A percentile compares a stretch with the other conserved stretches of the same genome.
Conservation (phyloP, 345 rosid species). For the Brassica incana region DNA sequence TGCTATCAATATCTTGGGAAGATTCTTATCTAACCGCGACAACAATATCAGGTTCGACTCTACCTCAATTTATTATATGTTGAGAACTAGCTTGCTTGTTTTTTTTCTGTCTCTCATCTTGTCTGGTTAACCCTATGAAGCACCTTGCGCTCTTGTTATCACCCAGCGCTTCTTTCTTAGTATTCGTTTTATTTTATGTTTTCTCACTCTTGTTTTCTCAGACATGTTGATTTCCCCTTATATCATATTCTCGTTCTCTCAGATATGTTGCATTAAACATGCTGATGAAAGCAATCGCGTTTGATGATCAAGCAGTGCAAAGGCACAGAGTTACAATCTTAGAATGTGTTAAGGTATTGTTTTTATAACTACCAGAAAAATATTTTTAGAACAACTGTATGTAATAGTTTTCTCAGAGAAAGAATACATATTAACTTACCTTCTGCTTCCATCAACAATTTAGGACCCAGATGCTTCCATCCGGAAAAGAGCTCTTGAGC, state of each 20-base stretch:
- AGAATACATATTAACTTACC: conserved; percentile 27
- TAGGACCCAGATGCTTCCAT: conserved; percentile 99
- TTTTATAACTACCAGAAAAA: conserved; percentile 11
- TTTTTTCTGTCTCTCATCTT: background rate
- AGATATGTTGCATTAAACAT: conserved; percentile 97
- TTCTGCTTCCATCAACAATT: conserved; percentile 38
- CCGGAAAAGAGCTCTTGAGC: conserved; percentile 95
- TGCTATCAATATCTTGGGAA: conserved; percentile 97
- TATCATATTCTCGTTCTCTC: conserved; percentile 30
- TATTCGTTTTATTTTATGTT: conserved; percentile 25
- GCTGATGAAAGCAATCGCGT: conserved; percentile 89
- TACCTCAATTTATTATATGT: background rate
- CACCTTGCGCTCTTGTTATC: conserved; percentile 8
- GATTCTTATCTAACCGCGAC: conserved; percentile 97
- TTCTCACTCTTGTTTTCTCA: conserved; percentile 34
- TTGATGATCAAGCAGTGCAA: conserved; percentile 95
- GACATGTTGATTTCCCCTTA: conserved; percentile 59
- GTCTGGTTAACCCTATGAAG: conserved; percentile 14
- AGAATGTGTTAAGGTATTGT: conserved; percentile 96
- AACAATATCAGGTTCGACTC: conserved; percentile 78
- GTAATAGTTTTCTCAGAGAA: conserved; percentile 11
- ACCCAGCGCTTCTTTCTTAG: background rate
- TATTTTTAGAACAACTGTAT: background rate
- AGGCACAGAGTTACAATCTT: conserved; percentile 92
- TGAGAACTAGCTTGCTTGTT: conserved; percentile 9